These are phyloP conservation scores for Flammula alnicola DNA, from an alignment of 1,284 basidiomycete species.

Conservation along the genomic window DNA sequence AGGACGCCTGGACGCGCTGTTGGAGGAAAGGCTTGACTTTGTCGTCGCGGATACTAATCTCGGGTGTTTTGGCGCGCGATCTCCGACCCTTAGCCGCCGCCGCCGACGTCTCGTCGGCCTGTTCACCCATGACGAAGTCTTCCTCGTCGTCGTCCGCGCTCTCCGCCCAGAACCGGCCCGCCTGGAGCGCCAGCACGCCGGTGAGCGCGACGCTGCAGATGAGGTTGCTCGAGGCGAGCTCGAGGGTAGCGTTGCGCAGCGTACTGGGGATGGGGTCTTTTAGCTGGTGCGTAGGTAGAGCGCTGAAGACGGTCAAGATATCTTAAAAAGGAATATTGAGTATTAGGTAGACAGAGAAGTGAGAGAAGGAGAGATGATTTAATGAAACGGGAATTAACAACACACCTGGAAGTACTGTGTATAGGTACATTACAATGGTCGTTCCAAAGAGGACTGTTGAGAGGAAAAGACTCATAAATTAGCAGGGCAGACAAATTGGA, in stretches of 20 bases:
- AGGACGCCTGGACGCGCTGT: constrained; percentile 29
- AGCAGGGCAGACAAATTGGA: constrained; percentile 2
- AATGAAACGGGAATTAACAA: constrained; percentile 29
- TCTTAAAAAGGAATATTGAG: constrained; percentile 38
- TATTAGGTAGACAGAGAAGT: constrained; percentile 9
- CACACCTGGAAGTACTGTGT: constrained; percentile 77
- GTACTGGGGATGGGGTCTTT: constrained; percentile 56
- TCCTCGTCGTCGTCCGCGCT: constrained; percentile 55
- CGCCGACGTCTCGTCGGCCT: background rate
- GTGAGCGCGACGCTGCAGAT: constrained; percentile 84
- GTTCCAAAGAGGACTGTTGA: constrained; percentile 71
- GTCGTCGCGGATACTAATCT: constrained; percentile 31
- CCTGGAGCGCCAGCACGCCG: constrained; percentile 77
- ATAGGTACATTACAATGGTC: constrained; percentile 68
- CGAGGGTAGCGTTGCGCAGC: constrained; percentile 65
- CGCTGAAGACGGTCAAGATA: constrained; percentile 58
- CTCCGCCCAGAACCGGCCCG: constrained; percentile 81
- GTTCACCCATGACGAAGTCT: constrained; percentile 39
- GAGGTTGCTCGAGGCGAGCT: constrained; percentile 79
- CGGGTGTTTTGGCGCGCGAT: constrained; percentile 42
- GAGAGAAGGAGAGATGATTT: background rate
- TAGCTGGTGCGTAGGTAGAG: constrained; percentile 52
- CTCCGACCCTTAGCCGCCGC: constrained; percentile 26
- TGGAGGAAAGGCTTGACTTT: constrained; percentile 32
- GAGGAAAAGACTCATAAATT: background rate